Conservation (phyloP, 306 rosid genomes). For the Trifolium repens region DNA sequence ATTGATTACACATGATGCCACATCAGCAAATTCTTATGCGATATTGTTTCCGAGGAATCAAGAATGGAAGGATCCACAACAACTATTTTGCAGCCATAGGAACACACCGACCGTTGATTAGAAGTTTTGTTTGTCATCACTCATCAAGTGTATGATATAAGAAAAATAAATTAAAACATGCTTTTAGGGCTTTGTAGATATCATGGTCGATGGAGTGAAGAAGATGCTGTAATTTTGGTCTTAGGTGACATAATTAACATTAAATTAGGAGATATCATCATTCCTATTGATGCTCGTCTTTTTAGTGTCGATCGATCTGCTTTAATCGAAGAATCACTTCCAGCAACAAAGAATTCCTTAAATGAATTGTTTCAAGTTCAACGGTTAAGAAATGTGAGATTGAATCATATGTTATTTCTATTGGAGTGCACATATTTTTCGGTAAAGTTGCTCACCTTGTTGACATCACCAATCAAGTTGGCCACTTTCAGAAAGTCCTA, state of each 20-base stretch:
- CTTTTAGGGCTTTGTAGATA: no score
- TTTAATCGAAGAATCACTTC: constrained; percentile 93
- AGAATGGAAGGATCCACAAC: no score
- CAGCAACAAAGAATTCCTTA: constrained; percentile 84
- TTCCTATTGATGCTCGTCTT: constrained; percentile 99
- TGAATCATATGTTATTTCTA: constrained; percentile 94
- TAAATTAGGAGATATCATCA: constrained; percentile 87
- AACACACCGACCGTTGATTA: no score
- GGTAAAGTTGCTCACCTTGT: constrained; percentile 98
- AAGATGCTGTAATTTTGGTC: constrained; percentile 94
- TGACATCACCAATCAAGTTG: constrained; percentile 97
- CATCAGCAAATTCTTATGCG: no score
- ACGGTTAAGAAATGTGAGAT: constrained; percentile 97
- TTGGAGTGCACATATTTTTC: constrained; percentile 97
- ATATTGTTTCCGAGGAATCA: no score
- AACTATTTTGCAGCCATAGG: no score
- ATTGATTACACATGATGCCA: no score
- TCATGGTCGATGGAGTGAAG: constrained; percentile 84
- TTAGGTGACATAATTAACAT: constrained; percentile 96
- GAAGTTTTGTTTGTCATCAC: no score
- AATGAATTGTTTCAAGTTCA: constrained; percentile 96
- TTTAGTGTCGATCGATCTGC: constrained; percentile 98
- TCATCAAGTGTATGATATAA: no score
- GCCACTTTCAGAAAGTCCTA: constrained; percentile 98
- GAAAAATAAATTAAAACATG: no score